phyloP scores from a whole-genome alignment of 306 rosid species.

The Prunus mume region DNA sequence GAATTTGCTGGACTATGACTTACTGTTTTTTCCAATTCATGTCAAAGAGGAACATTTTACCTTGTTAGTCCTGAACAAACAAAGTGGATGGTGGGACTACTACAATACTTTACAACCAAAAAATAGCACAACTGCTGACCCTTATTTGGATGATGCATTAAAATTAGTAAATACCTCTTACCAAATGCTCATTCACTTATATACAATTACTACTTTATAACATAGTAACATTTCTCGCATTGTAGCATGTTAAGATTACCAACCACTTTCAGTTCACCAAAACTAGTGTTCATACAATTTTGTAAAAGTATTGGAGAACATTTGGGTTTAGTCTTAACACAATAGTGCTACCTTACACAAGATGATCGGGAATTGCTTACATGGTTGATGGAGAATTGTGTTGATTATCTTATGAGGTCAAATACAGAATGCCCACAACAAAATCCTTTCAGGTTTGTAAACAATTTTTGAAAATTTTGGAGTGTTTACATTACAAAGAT shows the following conservation, averaged over 20 bases:
- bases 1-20: background rate
- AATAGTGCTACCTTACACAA: background rate
- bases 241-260: background rate
- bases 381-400: background rate
- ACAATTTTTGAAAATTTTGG: too few relatives aligned
- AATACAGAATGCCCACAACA: background rate
- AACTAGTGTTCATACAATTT: background rate
- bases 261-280: background rate
- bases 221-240: background rate
- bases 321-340: too few relatives aligned
- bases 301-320: background rate
- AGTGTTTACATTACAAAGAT: background rate
- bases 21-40: background rate
- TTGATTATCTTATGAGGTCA: background rate
- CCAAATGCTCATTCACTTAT: too few relatives aligned
- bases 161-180: background rate
- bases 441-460: background rate
- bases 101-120: background rate
- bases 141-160: background rate
- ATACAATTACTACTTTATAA: too few relatives aligned
- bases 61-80: background rate
- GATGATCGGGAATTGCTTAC: background rate
- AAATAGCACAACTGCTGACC: background rate
- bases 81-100: background rate
- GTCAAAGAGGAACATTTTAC: background rate